Evolutionary conservation across 345 rosid species (phyloP), one percentile per base, ranked within the genome.

Genomic region (Lagerstroemia speciosa): DNA sequence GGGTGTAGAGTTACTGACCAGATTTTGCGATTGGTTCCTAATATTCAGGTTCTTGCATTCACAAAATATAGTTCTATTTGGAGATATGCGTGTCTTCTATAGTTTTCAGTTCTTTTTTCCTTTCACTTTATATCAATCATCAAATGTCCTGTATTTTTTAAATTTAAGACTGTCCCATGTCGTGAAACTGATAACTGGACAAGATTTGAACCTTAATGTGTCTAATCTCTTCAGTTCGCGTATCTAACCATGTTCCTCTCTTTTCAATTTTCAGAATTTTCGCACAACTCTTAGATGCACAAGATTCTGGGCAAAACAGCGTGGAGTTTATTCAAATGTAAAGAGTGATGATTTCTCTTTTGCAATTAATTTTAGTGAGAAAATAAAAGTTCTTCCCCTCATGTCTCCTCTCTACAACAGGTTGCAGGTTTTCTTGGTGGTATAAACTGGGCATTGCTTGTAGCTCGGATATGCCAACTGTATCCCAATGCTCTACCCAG

Each of bases 1-100:
- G 99, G 99, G 58, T 94, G 99, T 81, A 84, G 99, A 83, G 98
- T 94, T 48, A 94, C 99, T 75, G 99, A 94, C 86, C 99, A 91
- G 69, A 89, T 94, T 83, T 78, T 94, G 82, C 96, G 96, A 38
- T 76, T 91, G 79, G 99, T 94, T 73, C 99, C 99, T 69, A 91
- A 87, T 78, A 89, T 91, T 76, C 90, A 91, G 97, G 99, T 91
- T 68, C 16, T 50, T 57, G 31, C 61, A n/a, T 55, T 55, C 31
- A 16, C 62, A 1, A 11, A 4, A 6, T 57, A 2, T 57, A 55
- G 31, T 29, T 27, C 11, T 16, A 11, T 27, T 6, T 57, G 8
- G 62, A 26, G 33, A 57, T 9, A 2, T 27, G 17, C 1, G 33
- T 6, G 19, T 19, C 16, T 12, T 17, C 16, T 62, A 27, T 27